Percentiles rank a stretch among this genome's conserved stretches.
Evolutionary conservation across 2,329 filamentous ascomycete species (phyloP).

Genomic region (Phoma sp.): DNA sequence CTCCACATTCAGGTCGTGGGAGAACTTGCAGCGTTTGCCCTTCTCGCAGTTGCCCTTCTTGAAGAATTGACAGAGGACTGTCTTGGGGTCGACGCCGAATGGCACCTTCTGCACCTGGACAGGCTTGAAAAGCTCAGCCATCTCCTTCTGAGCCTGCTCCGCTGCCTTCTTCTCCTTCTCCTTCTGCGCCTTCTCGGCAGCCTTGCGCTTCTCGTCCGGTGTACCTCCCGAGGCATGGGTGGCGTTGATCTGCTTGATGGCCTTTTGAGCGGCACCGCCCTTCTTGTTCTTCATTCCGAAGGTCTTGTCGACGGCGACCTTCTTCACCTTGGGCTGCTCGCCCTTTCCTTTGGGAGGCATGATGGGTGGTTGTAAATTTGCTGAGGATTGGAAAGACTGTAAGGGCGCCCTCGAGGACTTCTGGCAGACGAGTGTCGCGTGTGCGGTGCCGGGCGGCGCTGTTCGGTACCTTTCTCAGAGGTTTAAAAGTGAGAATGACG

Average conservation of each 20-base stretch:
- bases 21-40: slow-evolving; percentile 93
- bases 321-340: slow-evolving; percentile 58
- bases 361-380: slow-evolving; percentile 41
- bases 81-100: slow-evolving; percentile 98
- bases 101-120: slow-evolving; percentile 97
- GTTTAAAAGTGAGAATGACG: slow-evolving; percentile 47
- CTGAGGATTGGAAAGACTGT: slow-evolving; percentile 14
- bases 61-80: slow-evolving; percentile 92
- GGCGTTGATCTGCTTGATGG: slow-evolving; percentile 79
- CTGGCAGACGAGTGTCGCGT: slow-evolving; percentile 3
- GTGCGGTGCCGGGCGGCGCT: slow-evolving; percentile 24
- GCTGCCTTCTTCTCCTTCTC: slow-evolving; percentile 91
- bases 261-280: slow-evolving; percentile 85
- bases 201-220: slow-evolving; percentile 86
- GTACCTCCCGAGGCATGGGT: slow-evolving; percentile 69
- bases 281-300: slow-evolving; percentile 99
- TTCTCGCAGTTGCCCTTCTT: slow-evolving; percentile 98
- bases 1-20: slow-evolving; percentile 86
- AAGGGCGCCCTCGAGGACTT: slow-evolving; percentile 10
- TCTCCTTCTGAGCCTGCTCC: slow-evolving; percentile 81
- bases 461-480: slow-evolving; percentile 21
- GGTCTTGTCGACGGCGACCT: slow-evolving; percentile 87
- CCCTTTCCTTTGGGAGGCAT: slow-evolving; percentile 73
- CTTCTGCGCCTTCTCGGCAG: slow-evolving; percentile 66
- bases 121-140: slow-evolving; percentile 83